Percentiles rank a stretch among this genome's conserved stretches.
Evolutionary conservation across 2,329 filamentous ascomycete genomes (phyloP).

Genomic region (Aspergillus bombycis): DNA sequence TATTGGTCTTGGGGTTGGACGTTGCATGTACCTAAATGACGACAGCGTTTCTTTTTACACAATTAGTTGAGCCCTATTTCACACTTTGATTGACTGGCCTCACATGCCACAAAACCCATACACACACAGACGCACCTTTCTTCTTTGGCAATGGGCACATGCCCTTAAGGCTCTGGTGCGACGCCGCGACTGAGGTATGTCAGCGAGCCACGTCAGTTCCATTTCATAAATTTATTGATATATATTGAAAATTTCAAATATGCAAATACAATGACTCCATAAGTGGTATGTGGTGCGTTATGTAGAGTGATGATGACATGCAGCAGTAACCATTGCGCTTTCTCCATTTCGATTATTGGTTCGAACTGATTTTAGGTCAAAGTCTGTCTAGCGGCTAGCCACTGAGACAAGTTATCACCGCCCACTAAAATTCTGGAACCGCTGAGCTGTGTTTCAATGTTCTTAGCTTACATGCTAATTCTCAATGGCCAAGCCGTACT

Average conservation of each 20-base stretch:
- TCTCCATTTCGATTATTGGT: neutral
- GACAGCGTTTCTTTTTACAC: slow-evolving; percentile 36
- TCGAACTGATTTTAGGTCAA: neutral
- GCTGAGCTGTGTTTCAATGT: too few relatives aligned
- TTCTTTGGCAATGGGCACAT: slow-evolving; percentile 36
- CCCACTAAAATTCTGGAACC: too few relatives aligned
- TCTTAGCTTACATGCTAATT: too few relatives aligned
- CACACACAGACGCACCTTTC: slow-evolving; percentile 28
- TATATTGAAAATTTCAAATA: neutral
- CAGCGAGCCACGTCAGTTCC: slow-evolving; percentile 40
- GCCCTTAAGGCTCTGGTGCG: slow-evolving; percentile 35
- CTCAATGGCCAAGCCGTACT: too few relatives aligned
- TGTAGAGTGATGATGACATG: neutral
- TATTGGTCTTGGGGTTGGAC: slow-evolving; percentile 2
- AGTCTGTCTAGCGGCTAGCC: too few relatives aligned
- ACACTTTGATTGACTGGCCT: neutral
- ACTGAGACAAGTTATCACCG: too few relatives aligned
- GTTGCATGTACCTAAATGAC: slow-evolving; percentile 26
- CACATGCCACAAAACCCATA: neutral
- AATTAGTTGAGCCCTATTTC: neutral
- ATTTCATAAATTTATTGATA: slow-evolving; percentile 18
- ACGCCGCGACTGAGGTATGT: slow-evolving; percentile 37
- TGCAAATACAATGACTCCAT: neutral
- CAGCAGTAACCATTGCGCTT: neutral
- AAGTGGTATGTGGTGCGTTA: neutral